Base-by-base conservation (phyloP, 768 basidiomycete genomes). In the Boletus barrowsii region DNA sequence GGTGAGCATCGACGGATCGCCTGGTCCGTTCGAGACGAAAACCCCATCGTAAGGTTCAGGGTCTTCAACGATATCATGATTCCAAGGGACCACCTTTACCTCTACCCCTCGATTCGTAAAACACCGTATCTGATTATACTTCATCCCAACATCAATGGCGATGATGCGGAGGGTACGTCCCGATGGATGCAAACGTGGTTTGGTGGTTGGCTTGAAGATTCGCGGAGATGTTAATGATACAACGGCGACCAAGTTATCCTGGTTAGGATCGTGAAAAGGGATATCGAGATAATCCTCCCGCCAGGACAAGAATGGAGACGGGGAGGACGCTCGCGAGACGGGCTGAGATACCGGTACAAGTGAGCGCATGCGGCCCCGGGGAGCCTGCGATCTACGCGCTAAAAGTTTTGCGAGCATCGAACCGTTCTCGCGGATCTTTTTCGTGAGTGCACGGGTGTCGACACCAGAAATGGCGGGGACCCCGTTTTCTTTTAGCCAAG, bases 121-220 rank as follows among this genome's bases (percentile, higher is more conserved):
- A 77, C 97, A 99, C 33, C 97, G 83, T 62, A 98, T 94, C 73
- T 99, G 97, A 73, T 98, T 98, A 77, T 90, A 97, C 74, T 99
- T 99, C 92, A 98, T 98, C n/a, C 97, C 97, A 47, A 98, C 96
- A 69, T 99, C 97, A 54, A 98, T 75, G 6, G 93, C 93, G 15
- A 99, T 66, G 29, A 99, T 82, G 56, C 97, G 88, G 30, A 98
- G 68, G 1, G 83, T 74, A 47, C 94, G 83, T 30, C 90, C 91
- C 1, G 83, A 86, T 3, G 91, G 88, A 67, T 97, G 91, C 33
- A 83, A 68, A 49, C 75, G 81, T 22, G 83, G 76, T n/a, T 67
- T 67, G 36, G 70, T 69, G 10, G 78, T 78, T 18, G 90, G 84
- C 61, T 78, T 76, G 78, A 87, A 91, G 15, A 93, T 61, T 37